These are phyloP conservation scores for Dioscorea zingiberensis DNA, from an alignment of 106 monocot species.

Conservation along the genomic window DNA sequence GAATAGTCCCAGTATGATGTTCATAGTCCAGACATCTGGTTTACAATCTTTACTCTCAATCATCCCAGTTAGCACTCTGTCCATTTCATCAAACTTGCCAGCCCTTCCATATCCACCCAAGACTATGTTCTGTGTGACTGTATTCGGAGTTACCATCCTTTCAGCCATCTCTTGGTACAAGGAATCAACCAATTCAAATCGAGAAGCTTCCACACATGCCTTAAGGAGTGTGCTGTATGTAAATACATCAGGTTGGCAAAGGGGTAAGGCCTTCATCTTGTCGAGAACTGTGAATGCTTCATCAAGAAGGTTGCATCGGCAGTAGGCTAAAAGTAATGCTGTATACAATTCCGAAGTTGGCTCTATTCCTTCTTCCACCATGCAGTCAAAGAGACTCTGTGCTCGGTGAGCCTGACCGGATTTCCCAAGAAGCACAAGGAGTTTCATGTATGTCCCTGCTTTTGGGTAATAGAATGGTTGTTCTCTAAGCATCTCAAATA, in stretches of 20 bases:
- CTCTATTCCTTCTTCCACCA: constrained; percentile 72
- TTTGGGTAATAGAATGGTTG: constrained; percentile 85
- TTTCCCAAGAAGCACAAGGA: constrained; percentile 66
- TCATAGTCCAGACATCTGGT: constrained; percentile 95
- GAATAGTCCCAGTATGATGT: constrained; percentile 74
- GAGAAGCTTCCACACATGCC: constrained; percentile 49
- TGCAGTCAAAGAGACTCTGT: constrained; percentile 56
- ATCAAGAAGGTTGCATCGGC: constrained; percentile 53
- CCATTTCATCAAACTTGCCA: constrained; percentile 71
- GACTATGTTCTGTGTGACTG: constrained; percentile 78
- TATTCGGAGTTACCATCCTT: constrained; percentile 48
- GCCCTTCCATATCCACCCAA: constrained; percentile 80
- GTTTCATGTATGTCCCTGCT: constrained; percentile 91
- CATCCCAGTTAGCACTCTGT: constrained; percentile 64
- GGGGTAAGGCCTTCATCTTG: constrained; percentile 66
- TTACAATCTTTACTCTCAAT: constrained; percentile 52
- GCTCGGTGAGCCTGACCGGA: constrained; percentile 69
- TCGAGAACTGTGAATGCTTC: constrained; percentile 51
- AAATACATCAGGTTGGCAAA: constrained; percentile 80
- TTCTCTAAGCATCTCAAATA: constrained; percentile 72
- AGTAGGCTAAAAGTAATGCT: constrained; percentile 70
- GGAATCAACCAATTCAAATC: constrained; percentile 65
- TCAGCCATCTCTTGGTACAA: constrained; percentile 78
- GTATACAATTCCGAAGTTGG: constrained; percentile 73
- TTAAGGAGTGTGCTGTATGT: constrained; percentile 83